Conservation (phyloP, 148 eudicot species). For the Tetragonia tetragonoides region DNA sequence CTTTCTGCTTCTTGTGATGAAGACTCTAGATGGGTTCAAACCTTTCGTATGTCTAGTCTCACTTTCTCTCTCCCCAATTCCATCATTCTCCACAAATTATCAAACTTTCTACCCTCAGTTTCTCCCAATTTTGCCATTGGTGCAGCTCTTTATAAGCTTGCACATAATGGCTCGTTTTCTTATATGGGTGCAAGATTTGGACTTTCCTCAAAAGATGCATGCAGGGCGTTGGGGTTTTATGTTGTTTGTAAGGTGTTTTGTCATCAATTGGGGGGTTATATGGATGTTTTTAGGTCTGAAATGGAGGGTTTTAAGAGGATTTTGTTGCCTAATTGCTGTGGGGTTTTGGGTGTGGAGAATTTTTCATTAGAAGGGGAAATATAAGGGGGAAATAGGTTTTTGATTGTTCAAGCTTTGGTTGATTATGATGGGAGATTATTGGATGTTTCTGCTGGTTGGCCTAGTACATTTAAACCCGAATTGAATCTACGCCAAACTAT, state of each 20-base stretch:
- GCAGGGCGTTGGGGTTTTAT: conserved; percentile 58
- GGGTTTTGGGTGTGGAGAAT: conserved; percentile 62
- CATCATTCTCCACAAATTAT: conserved; percentile 40
- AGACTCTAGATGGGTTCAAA: conserved; percentile 50
- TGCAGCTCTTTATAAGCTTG: conserved; percentile 58
- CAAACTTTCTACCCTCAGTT: conserved; percentile 34
- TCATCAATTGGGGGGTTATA: conserved; percentile 46
- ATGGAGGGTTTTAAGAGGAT: conserved; percentile 70
- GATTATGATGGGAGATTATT: conserved; percentile 84
- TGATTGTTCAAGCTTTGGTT: conserved; percentile 85
- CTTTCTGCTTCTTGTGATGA: conserved; percentile 29
- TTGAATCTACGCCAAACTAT: conserved; percentile 47
- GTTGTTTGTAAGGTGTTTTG: conserved; percentile 61
- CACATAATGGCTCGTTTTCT: conserved; percentile 53
- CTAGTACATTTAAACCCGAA: conserved; percentile 51
- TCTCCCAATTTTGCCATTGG: conserved; percentile 57
- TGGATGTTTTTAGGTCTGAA: conserved; percentile 50
- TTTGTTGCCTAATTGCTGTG: conserved; percentile 73
- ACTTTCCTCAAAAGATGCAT: conserved; percentile 42
- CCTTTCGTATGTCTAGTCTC: conserved; percentile 67
- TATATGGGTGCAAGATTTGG: conserved; percentile 49
- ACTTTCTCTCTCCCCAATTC: conserved; percentile 56
- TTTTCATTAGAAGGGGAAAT: conserved; percentile 46
- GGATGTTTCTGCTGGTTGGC: conserved; percentile 95
- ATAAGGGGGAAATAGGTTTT: conserved; percentile 57